Percentiles rank a stretch among this genome's conserved stretches.
phyloP scores from a whole-genome alignment of 2,329 filamentous ascomycete species.

The Phaeosphaeria sp. region DNA sequence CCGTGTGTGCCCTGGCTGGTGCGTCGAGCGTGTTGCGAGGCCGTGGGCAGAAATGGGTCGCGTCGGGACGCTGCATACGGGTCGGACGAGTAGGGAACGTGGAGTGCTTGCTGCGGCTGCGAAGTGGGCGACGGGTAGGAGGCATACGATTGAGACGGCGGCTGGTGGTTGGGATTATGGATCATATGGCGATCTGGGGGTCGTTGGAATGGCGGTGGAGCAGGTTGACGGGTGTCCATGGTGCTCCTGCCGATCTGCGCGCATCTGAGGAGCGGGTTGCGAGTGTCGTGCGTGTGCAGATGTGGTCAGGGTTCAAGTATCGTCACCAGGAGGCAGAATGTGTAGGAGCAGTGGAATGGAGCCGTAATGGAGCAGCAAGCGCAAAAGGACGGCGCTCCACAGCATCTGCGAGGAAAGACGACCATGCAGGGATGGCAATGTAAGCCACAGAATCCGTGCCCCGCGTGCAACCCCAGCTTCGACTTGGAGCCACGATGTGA shows the following conservation, averaged over 20 bases:
- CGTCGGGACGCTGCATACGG: constrained; percentile 55
- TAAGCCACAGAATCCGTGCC: not conserved
- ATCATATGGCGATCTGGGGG: constrained; percentile 52
- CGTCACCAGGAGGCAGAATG: not conserved
- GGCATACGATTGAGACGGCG: constrained; percentile 25
- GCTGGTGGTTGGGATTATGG: constrained; percentile 64
- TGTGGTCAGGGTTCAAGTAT: too few relatives aligned
- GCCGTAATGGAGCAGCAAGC: not conserved
- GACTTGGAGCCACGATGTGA: not conserved
- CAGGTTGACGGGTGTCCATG: constrained; percentile 49
- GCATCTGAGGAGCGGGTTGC: constrained; percentile 16
- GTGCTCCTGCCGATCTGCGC: constrained; percentile 14
- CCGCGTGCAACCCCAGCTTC: not conserved
- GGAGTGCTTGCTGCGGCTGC: constrained; percentile 47
- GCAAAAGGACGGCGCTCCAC: not conserved
- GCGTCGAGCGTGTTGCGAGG: constrained; percentile 45
- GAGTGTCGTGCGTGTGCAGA: not conserved
- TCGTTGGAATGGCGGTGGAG: constrained; percentile 48
- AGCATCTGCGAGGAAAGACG: constrained; percentile 1
- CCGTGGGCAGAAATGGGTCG: constrained; percentile 54
- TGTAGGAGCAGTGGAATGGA: not conserved
- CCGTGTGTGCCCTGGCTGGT: constrained; percentile 49
- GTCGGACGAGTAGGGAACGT: constrained; percentile 54
- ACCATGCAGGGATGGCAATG: not conserved
- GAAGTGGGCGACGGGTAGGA: constrained; percentile 45